These are phyloP conservation scores for Wallacemonas sp. DNA, from an alignment of 208 protist species.

Conservation along the genomic window DNA sequence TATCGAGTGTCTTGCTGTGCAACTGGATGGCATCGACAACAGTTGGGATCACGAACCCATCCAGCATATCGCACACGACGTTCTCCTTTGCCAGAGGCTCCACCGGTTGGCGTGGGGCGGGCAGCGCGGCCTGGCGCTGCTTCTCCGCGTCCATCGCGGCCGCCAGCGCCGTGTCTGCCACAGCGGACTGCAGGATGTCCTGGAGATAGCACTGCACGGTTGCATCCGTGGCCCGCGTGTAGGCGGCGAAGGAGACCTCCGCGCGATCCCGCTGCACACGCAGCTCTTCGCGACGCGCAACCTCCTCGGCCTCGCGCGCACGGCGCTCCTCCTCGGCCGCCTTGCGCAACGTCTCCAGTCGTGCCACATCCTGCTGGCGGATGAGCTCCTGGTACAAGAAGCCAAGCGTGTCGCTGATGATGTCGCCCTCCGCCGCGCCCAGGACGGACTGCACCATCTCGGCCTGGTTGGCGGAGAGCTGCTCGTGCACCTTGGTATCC, in stretches of 20 bases:
- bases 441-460: conserved; percentile 54
- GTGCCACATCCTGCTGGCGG: conserved; percentile 72
- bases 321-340: conserved; percentile 73
- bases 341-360: conserved; percentile 50
- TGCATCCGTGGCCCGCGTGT: conserved; percentile 58
- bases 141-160: conserved; percentile 61
- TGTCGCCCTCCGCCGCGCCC: conserved; percentile 70
- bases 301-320: conserved; percentile 81
- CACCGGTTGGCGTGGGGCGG: conserved; percentile 24
- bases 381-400: conserved; percentile 86
- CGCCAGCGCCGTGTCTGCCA: conserved; percentile 65
- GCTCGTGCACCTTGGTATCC: conserved; percentile 42
- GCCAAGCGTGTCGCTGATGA: conserved; percentile 83
- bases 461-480: conserved; percentile 44
- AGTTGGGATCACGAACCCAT: conserved; percentile 72
- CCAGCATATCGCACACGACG: conserved; percentile 81
- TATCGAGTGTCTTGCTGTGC: conserved; percentile 37
- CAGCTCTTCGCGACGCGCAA: conserved; percentile 60
- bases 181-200: conserved; percentile 39
- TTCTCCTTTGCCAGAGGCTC: conserved; percentile 33
- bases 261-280: conserved; percentile 70
- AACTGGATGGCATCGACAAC: conserved; percentile 58
- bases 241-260: conserved; percentile 72
- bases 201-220: conserved; percentile 74
- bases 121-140: conserved; percentile 42